phyloP scores from a whole-genome alignment of 176 grass and related monocot species.

The Oryza meridionalis region DNA sequence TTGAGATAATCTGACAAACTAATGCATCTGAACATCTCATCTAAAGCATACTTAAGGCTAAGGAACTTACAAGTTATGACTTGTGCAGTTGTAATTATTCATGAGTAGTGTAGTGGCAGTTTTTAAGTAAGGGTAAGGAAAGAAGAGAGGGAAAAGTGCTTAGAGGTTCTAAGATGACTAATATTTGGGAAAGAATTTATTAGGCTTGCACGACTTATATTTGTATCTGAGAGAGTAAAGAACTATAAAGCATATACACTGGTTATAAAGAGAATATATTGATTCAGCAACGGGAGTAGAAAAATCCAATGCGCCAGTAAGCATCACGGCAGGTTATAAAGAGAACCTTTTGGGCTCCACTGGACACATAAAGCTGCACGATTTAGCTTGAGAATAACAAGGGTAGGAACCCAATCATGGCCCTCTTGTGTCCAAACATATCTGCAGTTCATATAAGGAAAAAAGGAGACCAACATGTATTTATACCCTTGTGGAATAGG shows the following conservation, averaged over 20 bases:
- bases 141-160: background rate
- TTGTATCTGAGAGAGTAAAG: background rate
- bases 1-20: background rate
- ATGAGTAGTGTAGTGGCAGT: background rate
- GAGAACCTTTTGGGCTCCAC: constrained; percentile 88
- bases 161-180: background rate
- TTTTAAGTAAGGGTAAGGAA: background rate
- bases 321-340: background rate
- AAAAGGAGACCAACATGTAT: background rate
- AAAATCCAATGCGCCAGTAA: background rate
- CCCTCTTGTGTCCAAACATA: constrained; percentile 99
- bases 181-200: background rate
- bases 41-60: constrained; percentile 9
- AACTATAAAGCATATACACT: constrained; percentile 7
- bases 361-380: constrained; percentile 97
- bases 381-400: constrained; percentile 98
- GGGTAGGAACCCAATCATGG: constrained; percentile 90
- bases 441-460: constrained; percentile 44
- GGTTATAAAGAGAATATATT: background rate
- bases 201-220: background rate
- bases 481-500: background rate
- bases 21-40: background rate
- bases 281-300: constrained; percentile 1
- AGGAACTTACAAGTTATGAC: background rate
- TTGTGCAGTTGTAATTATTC: background rate